Evolutionary conservation across 202 grass and related monocot species (phyloP), one percentile per base, ranked within the genome.

Genomic region (Bolboschoenoplectus hybrid): DNA sequence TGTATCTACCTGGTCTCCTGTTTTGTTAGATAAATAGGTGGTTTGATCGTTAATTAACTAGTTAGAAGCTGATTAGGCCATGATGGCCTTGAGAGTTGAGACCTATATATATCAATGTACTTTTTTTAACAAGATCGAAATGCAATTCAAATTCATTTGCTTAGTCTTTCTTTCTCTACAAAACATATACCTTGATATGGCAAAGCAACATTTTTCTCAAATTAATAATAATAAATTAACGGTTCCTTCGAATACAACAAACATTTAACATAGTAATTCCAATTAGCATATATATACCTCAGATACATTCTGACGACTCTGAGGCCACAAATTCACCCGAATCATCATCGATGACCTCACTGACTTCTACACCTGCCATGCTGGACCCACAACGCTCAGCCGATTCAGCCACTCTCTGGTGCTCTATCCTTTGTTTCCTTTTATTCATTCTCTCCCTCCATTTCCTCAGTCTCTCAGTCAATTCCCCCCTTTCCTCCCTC

Each of bases 301-400:
- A 78, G 47, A 72, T 61, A 34, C 73, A 74, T 47, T 85, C 74
- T 36, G 89, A 87, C 2, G 81, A 90, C 55, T 87, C 89, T 0
- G 82, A 90, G 9, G 85, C 81, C 2, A 74, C 85, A 20, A 87
- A 85, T 63, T 87, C 85, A 60, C 85, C 51, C 0, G 58, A 85
- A 67, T 90, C 85, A 74, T 87, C 65, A 19, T 90, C 85, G 6
- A 87, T 78, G 5, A 78, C 49, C 49, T 78, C 13, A 9, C 74
- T 49, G 52, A 81, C 46, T 49, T 89, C 67, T 44, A 43, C 46
- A 47, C 14, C 85, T 34, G 26, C 53, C 58, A 13, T 63, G 46
- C 84, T 57, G 13, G 26, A 76, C 36, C 60, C 77, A 9, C 17
- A 6, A 7, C 62, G 64, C 11, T 84, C 81, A 0, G 55, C 78